Base-by-base conservation (phyloP, 1,284 basidiomycete genomes). In the Hymenochaete sp. region DNA sequence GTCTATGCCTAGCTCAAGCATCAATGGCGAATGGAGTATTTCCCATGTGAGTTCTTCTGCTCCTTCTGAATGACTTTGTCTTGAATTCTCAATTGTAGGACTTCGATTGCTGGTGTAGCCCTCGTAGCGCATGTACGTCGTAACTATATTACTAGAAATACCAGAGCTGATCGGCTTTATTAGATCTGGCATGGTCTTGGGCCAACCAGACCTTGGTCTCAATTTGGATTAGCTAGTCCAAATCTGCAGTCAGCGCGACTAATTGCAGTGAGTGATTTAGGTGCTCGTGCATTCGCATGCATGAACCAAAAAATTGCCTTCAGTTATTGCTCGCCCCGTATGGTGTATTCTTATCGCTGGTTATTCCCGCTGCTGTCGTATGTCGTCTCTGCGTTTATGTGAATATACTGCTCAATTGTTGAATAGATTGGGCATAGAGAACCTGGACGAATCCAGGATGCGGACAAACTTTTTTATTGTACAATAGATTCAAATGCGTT, bases 301-400 rank as follows among this genome's bases (percentile, higher is more conserved):
- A 29, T 27, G 14, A 28, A 22, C 39, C 28, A 6, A 19, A 13
- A 4, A 6, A 28, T 32, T 21, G 2, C 19, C 10, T 28, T 14
- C 25, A 53, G 52, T 44, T 53, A 32, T 44, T 53, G 31, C 35
- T 48, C 22, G 50, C 47, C 14, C 52, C 50, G 4, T 53, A 53
- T 28, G n/a, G 47, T 16, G 47, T 47, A 16, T 53, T 49, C 31
- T 16, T 53, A 9, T 29, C 43, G 9, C 45, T 52, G 22, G 38
- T 35, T 22, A 24, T 45, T 9, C 47, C 47, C n/a, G 44, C 44
- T 9, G 47, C 38, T 11, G 44, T 51, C n/a, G 48, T 50, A n/a
- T 38, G 48, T 38, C 14, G 19, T 16, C 4, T 16, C 10, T 14
- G 1, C 3, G 21, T 29, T 24, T 28, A n/a, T 22, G 16, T 9